Evolutionary conservation across 1,284 basidiomycete genomes (phyloP).

Genomic region (Rhodotorula sp.): DNA sequence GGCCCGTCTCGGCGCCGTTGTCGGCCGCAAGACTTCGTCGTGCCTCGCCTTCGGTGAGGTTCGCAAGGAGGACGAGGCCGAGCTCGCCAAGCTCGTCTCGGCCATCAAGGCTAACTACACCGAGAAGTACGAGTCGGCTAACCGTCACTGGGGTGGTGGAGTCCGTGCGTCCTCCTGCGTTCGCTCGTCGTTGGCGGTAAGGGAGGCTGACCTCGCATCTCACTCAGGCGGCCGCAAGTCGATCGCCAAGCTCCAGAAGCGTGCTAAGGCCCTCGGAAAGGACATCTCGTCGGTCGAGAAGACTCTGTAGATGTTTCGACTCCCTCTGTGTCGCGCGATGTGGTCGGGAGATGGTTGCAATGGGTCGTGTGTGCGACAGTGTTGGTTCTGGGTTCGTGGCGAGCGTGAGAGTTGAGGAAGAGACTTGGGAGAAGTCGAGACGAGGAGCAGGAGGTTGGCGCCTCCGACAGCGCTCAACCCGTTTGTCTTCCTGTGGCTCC

Average conservation of each 20-base stretch:
- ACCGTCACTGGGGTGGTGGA: conserved; percentile 85
- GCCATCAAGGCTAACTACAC: conserved; percentile 98
- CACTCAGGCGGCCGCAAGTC: conserved; percentile 7
- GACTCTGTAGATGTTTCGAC: neutral
- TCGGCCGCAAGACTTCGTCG: conserved; percentile 97
- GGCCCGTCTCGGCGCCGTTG: conserved; percentile 92
- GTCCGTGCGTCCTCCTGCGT: conserved; percentile 58
- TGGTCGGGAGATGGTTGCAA: no score
- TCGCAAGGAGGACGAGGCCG: conserved; percentile 87
- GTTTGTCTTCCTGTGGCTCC: no score
- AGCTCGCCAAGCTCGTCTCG: conserved; percentile 86
- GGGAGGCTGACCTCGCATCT: neutral
- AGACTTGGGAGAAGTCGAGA: no score
- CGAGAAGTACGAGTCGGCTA: conserved; percentile 91
- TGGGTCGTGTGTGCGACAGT: no score
- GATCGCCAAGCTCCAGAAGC: conserved; percentile 84
- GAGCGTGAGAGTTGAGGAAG: no score
- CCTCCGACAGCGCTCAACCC: no score
- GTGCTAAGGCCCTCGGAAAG: conserved; percentile 84
- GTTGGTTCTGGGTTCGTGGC: no score
- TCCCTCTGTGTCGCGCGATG: no score
- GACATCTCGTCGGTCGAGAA: conserved; percentile 29
- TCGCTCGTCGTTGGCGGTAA: no score
- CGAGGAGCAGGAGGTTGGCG: no score
- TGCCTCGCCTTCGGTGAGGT: conserved; percentile 80